A percentile compares a stretch with the other conserved stretches of the same genome.
Evolutionary conservation across 495 filamentous ascomycete genomes (phyloP).

Genomic region (Aspergillus wentii): DNA sequence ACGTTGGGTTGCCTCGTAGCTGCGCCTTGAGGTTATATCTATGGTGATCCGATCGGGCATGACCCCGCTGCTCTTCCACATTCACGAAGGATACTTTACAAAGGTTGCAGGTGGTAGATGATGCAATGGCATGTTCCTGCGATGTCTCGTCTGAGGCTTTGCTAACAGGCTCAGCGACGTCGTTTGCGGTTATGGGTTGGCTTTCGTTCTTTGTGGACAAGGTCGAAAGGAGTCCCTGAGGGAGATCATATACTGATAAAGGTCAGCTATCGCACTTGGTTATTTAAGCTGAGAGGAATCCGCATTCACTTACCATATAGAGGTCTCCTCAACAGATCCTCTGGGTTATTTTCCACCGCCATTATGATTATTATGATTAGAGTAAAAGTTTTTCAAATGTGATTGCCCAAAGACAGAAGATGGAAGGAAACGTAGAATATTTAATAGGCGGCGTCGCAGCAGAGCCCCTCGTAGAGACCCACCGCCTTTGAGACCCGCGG

Average conservation of each 20-base stretch:
- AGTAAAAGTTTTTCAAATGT: too few species aligned
- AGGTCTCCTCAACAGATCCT: slow-evolving; percentile 57
- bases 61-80: slow-evolving; percentile 76
- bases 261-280: slow-evolving; percentile 15
- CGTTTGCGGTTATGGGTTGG: slow-evolving; percentile 24
- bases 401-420: background rate
- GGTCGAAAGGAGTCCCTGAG: slow-evolving; percentile 66
- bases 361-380: slow-evolving; percentile 12
- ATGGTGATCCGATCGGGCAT: slow-evolving; percentile 89
- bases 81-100: slow-evolving; percentile 66
- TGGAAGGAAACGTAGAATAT: too few species aligned
- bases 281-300: slow-evolving; percentile 1
- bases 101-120: slow-evolving; percentile 74
- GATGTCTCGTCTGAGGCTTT: slow-evolving; percentile 22
- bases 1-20: slow-evolving; percentile 59
- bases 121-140: slow-evolving; percentile 43
- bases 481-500: background rate
- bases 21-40: slow-evolving; percentile 92
- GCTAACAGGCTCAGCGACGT: slow-evolving; percentile 11
- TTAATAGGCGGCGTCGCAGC: too few species aligned
- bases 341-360: slow-evolving; percentile 18
- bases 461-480: background rate
- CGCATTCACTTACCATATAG: slow-evolving; percentile 51
- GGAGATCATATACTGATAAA: slow-evolving; percentile 75
- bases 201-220: slow-evolving; percentile 52